A percentile compares a stretch with the other conserved stretches of the same genome.
These are phyloP conservation scores for Claviceps maximensis DNA, from an alignment of 2,329 filamentous ascomycete genomes.

Conservation along the genomic window DNA sequence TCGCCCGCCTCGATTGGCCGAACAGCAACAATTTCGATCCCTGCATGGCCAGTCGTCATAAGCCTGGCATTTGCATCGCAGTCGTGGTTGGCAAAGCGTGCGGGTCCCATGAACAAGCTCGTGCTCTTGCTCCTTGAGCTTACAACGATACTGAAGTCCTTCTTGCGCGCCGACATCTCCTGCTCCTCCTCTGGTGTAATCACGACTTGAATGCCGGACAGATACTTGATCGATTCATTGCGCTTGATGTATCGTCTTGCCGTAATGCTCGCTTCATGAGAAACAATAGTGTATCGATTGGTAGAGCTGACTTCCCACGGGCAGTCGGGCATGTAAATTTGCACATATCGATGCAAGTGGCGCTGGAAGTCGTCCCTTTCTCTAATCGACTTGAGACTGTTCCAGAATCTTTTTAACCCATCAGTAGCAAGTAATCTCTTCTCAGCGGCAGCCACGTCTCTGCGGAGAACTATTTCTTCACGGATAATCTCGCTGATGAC, in stretches of 20 bases:
- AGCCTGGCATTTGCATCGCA: constrained; percentile 85
- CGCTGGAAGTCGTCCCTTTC: constrained; percentile 78
- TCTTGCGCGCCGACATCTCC: constrained; percentile 64
- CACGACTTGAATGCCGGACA: constrained; percentile 80
- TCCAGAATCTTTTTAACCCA: constrained; percentile 60
- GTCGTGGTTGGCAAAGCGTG: constrained; percentile 94
- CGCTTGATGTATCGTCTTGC: constrained; percentile 67
- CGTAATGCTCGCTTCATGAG: constrained; percentile 76
- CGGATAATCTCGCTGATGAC: constrained; percentile 49
- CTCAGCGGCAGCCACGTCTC: constrained; percentile 59
- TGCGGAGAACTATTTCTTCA: constrained; percentile 57
- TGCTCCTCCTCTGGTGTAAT: constrained; percentile 88
- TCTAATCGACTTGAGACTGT: constrained; percentile 54
- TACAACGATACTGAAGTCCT: constrained; percentile 94
- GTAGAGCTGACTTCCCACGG: constrained; percentile 86
- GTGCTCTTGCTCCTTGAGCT: constrained; percentile 84
- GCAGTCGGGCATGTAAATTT: constrained; percentile 86
- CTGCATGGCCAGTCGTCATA: constrained; percentile 68
- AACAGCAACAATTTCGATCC: constrained; percentile 81
- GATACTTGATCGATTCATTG: constrained; percentile 79
- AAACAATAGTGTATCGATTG: constrained; percentile 86
- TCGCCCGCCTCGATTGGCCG: constrained; percentile 75
- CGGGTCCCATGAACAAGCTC: constrained; percentile 86
- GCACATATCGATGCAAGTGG: constrained; percentile 81
- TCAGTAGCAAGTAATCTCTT: constrained; percentile 56